Conservation (phyloP, 176 grass and related monocot species). For the Oryza longistaminata region DNA sequence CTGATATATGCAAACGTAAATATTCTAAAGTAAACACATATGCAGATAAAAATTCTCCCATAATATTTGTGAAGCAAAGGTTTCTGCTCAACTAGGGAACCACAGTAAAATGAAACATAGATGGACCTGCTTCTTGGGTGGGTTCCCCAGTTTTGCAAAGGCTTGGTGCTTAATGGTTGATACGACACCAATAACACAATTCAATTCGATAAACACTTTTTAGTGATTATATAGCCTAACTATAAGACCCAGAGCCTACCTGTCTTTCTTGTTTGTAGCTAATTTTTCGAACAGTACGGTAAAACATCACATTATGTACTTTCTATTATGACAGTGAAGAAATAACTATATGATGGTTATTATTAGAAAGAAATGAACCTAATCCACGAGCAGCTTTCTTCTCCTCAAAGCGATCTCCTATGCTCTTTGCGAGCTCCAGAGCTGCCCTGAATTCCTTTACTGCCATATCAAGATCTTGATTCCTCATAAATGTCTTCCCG, state of each 20-base stretch:
- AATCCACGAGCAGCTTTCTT: conserved; percentile 80
- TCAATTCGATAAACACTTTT: neutral
- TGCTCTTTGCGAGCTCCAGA: conserved; percentile 60
- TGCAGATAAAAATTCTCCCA: neutral
- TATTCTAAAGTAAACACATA: neutral
- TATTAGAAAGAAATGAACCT: conserved; percentile 50
- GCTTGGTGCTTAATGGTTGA: neutral
- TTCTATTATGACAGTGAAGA: neutral
- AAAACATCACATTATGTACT: neutral
- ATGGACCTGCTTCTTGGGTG: neutral
- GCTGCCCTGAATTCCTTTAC: conserved; percentile 55
- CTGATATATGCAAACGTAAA: neutral
- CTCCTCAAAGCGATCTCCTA: conserved; percentile 68
- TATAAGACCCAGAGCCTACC: neutral
- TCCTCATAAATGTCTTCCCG: conserved; percentile 64
- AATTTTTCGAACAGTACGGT: neutral
- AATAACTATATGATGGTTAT: neutral
- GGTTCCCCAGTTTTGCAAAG: neutral
- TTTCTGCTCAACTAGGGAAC: neutral
- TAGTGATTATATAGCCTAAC: neutral
- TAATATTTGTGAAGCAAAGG: neutral
- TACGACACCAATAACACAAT: neutral
- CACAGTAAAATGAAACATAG: neutral
- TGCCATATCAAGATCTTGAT: conserved; percentile 60
- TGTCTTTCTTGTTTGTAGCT: neutral